Evolutionary conservation across 805 yeast species (phyloP).

Genomic region (Barnettozyma wickerhamii): DNA sequence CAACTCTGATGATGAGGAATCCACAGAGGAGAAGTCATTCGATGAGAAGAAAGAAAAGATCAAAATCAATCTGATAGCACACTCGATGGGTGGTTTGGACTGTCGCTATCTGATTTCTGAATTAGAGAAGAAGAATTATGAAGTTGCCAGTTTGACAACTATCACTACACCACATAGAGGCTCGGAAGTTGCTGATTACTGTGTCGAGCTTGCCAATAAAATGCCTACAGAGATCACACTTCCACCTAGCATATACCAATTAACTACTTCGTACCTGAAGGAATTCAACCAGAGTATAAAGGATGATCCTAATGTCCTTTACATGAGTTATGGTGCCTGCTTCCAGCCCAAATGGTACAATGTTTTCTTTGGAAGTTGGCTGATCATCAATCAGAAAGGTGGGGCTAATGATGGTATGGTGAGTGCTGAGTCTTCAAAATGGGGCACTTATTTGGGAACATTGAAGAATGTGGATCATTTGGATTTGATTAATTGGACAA

Average conservation of each 20-base stretch:
- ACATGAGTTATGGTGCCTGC: conserved; percentile 81
- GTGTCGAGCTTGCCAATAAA: conserved; percentile 33
- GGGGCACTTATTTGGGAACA: conserved; percentile 85
- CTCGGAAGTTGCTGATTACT: conserved; percentile 73
- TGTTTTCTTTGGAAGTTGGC: conserved; percentile 62
- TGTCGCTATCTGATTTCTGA: conserved; percentile 68
- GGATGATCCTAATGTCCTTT: conserved; percentile 59
- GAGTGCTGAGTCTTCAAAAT: conserved; percentile 67
- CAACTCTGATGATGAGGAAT: conserved; percentile 15
- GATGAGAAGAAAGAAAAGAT: conserved; percentile 29
- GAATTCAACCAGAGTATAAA: conserved; percentile 48
- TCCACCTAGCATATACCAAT: conserved; percentile 52
- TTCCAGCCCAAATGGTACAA: conserved; percentile 60
- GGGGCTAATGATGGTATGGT: conserved; percentile 86
- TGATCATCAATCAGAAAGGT: conserved; percentile 41
- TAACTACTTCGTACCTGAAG: conserved; percentile 52
- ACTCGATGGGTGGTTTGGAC: conserved; percentile 94
- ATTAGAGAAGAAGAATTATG: conserved; percentile 39
- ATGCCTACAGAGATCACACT: conserved; percentile 17
- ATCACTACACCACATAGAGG: conserved; percentile 89
- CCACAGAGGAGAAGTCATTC: conserved; percentile 7
- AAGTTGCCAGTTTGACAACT: conserved; percentile 75
- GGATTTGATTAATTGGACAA: conserved; percentile 83
- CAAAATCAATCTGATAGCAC: conserved; percentile 74
- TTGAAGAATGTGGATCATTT: conserved; percentile 76